Base-by-base conservation (phyloP, 2,329 filamentous ascomycete genomes). In the Alternaria triticina region DNA sequence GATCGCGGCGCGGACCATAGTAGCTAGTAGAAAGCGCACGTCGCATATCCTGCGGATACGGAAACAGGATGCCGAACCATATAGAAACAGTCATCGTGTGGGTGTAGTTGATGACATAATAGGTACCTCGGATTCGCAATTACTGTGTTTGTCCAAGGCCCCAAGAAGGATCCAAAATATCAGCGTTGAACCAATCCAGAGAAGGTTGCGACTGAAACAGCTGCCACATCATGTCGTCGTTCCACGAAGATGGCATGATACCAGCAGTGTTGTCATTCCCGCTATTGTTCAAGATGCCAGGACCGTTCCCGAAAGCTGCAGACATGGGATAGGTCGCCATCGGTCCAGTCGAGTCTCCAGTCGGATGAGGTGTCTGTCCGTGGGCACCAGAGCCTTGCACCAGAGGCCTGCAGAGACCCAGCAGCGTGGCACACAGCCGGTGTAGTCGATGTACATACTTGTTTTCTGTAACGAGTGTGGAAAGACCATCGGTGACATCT, bases 201-300 rank as follows among this genome's bases (percentile, higher is more conserved):
- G 72, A 77, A 10, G 76, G 76, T 28, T 78, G 74, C 9, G 70
- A 72, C 51, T 77, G 74, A 49, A 78, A 78, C 43, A 78, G 58
- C 52, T 76, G 74, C 70, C 68, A 75, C 72, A 77, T 76, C 73
- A 77, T 76, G 30, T 77, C 74, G 23, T 78, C 75, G 7, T 75
- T 71, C 70, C 74, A 77, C 3, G 69, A 70, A 25, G 69, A 74
- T 45, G 56, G 47, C n/a, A 72, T 40, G 9, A 67, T 64, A 10
- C 17, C 58, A 7, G 57, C 12, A 59, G 23, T n/a, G 47, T 25
- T 6, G 36, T 62, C 22, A 55, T 57, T 20, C 44, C 57, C 20
- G 47, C 40, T 54, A 20, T 13, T 23, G 27, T 46, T 30, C 30
- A 62, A 40, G 33, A 56, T n/a, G 25, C 33, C 23, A 9, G 50